Conservation (phyloP, 805 yeast species). For the Saccharomyces paradoxus region DNA sequence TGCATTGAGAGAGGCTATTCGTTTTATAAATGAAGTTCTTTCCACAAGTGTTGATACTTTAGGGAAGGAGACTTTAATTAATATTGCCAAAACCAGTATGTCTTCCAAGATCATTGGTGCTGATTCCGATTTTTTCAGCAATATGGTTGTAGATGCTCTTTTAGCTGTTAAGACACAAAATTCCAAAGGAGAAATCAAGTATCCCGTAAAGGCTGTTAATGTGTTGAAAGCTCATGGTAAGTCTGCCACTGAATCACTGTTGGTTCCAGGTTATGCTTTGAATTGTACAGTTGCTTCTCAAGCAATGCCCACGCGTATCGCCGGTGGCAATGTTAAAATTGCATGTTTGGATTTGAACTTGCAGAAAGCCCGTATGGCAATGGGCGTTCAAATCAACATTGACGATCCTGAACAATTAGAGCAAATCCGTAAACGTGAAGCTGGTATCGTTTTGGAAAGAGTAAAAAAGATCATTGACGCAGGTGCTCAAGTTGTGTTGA, state of each 20-base stretch:
- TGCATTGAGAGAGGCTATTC: constrained; percentile 83
- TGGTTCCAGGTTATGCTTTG: constrained; percentile 89
- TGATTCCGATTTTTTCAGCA: constrained; percentile 82
- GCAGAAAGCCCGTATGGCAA: constrained; percentile 94
- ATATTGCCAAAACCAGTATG: constrained; percentile 96
- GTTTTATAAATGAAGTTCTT: constrained; percentile 77
- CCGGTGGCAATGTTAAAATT: constrained; percentile 54
- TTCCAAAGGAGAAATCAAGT: constrained; percentile 76
- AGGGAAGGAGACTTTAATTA: constrained; percentile 76
- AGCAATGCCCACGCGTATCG: constrained; percentile 71
- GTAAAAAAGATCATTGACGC: constrained; percentile 71
- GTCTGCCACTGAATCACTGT: constrained; percentile 74
- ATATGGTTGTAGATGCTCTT: constrained; percentile 91
- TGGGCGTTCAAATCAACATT: constrained; percentile 95
- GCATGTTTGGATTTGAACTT: constrained; percentile 87
- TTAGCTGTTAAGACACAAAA: constrained; percentile 88
- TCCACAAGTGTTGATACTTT: constrained; percentile 71
- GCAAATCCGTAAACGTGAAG: constrained; percentile 81
- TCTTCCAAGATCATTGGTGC: constrained; percentile 92
- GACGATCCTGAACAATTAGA: constrained; percentile 97
- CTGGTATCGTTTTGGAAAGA: constrained; percentile 76
- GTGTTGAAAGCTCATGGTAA: constrained; percentile 95
- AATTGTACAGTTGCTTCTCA: constrained; percentile 96
- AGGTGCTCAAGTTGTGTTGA: constrained; percentile 87
- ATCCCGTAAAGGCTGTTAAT: constrained; percentile 96